Base-by-base conservation (phyloP, 2,329 filamentous ascomycete species). In the Tolypocladium tropicale region DNA sequence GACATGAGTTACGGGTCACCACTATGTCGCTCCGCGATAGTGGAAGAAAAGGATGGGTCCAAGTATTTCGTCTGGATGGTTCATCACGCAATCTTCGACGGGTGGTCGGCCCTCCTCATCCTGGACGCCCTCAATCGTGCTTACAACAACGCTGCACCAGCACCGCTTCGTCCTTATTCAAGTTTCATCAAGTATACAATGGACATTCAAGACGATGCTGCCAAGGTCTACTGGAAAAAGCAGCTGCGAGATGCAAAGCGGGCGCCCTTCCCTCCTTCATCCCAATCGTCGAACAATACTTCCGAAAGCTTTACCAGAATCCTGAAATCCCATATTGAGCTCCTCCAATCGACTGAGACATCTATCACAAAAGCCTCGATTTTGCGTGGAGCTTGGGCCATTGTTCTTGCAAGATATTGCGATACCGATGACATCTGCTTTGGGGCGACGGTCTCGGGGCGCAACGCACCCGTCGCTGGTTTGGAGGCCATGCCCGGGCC, bases 401-500 rank as follows among this genome's bases (percentile, higher is more conserved):
- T 68, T 1, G 55, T 63, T 2, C 56, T 67, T 9, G 55, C 62
- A 18, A 53, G 57, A 2, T 57, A 65, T 32, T 60, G 61, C 9
- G 60, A 54, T 18, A 49, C 55, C 4, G 50, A 58, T 5, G 64
- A 65, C 52, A 56, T 69, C 0, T 37, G 62, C 1, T 70, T 69
- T 43, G 67, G 66, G 2, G 59, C 56, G 6, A 64, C 65, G 0
- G 56, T 67, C 1, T 66, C 65, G 0, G 69, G 70, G 10, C 64
- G 69, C 0, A 60, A 66, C 7, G 62, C 65, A 2, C 58, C 62
- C 2, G 53, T 72, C 1, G 34, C 52, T 1, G 65, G 63, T 4
- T 60, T 72, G 0, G 62, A 64, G 4, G 54, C 58, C 1, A 64
- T 70, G 7, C 53, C 62, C 2, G 70, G 67, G 1, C 67, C 68